Percentiles rank a stretch among this genome's conserved stretches.
Conservation (phyloP, 768 basidiomycete genomes). For the Tricholoma flavovirens region DNA sequence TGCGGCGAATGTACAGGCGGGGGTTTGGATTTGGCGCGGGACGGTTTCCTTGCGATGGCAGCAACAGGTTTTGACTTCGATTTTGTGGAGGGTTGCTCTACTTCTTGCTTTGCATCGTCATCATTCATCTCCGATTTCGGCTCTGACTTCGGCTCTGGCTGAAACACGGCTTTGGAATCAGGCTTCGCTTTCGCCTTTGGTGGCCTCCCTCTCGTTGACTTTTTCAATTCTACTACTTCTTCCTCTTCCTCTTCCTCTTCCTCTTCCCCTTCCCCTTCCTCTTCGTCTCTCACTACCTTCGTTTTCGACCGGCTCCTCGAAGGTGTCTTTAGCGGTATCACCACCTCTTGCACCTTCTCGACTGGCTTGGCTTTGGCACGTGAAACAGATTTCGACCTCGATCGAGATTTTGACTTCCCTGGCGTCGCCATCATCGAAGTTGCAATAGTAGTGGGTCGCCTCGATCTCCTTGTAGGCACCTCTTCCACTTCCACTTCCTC, state of each 20-base stretch:
- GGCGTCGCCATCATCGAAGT: conserved; percentile 4
- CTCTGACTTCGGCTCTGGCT: conserved; percentile 3
- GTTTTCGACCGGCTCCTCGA: conserved; percentile 8
- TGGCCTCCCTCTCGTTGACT: conserved; percentile 9
- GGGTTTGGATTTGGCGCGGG: conserved; percentile 20
- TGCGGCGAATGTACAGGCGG: conserved; percentile 1
- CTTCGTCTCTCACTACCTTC: conserved; percentile 9
- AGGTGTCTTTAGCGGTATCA: not conserved
- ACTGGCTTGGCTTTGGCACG: conserved; percentile 8
- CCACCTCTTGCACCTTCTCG: conserved; percentile 1
- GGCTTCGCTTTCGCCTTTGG: not conserved
- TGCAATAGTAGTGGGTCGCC: not conserved
- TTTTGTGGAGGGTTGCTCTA: conserved; percentile 6
- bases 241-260: conserved; percentile 8
- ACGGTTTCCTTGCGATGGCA: conserved; percentile 11
- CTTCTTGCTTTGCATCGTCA: conserved; percentile 11
- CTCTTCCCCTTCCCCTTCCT: conserved; percentile 8
- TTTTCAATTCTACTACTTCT: conserved; percentile 8
- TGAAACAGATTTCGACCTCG: conserved; percentile 20
- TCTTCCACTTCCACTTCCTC: conserved; percentile 19
- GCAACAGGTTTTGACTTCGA: conserved; percentile 8
- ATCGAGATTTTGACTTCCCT: conserved; percentile 14
- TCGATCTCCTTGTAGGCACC: not conserved
- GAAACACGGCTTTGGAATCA: not conserved
- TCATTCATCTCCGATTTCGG: conserved; percentile 6